A percentile compares a stretch with the other conserved stretches of the same genome.
Evolutionary conservation across 164 flowering plant genomes (phyloP).

Genomic region (Echeveria elegans): DNA sequence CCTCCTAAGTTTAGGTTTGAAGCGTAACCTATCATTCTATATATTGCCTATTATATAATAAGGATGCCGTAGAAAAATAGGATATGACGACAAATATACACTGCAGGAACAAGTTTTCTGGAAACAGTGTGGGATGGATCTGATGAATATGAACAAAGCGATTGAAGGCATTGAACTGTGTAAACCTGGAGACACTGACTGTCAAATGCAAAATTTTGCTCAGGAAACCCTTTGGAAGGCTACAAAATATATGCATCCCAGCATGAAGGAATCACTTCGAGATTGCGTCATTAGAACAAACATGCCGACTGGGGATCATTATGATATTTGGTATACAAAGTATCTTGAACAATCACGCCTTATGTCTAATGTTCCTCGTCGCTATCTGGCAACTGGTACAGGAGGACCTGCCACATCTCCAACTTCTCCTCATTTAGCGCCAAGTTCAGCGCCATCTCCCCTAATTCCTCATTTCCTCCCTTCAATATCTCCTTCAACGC

Average conservation of each 20-base stretch:
- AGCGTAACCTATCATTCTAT: background rate
- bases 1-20: background rate
- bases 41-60: background rate
- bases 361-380: slow-evolving; percentile 22
- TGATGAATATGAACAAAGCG: slow-evolving; percentile 26
- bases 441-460: slow-evolving; percentile 21
- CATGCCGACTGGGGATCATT: slow-evolving; percentile 27
- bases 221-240: slow-evolving; percentile 19
- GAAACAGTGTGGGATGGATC: slow-evolving; percentile 35
- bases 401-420: slow-evolving; percentile 17
- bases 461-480: slow-evolving; percentile 5
- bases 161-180: slow-evolving; percentile 20
- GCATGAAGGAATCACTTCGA: slow-evolving; percentile 27
- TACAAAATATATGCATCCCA: slow-evolving; percentile 30
- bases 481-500: slow-evolving; percentile 14
- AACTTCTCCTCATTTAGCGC: slow-evolving; percentile 5
- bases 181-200: slow-evolving; percentile 16
- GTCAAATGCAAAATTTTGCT: slow-evolving; percentile 12
- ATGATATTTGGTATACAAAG: slow-evolving; percentile 25
- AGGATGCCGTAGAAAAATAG: background rate
- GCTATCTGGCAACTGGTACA: slow-evolving; percentile 10
- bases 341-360: slow-evolving; percentile 24
- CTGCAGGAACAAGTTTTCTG: slow-evolving; percentile 51
- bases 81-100: background rate
- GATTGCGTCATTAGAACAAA: slow-evolving; percentile 25